phyloP scores from a whole-genome alignment of 2,329 filamentous ascomycete genomes.

The Ramularia endophylla region DNA sequence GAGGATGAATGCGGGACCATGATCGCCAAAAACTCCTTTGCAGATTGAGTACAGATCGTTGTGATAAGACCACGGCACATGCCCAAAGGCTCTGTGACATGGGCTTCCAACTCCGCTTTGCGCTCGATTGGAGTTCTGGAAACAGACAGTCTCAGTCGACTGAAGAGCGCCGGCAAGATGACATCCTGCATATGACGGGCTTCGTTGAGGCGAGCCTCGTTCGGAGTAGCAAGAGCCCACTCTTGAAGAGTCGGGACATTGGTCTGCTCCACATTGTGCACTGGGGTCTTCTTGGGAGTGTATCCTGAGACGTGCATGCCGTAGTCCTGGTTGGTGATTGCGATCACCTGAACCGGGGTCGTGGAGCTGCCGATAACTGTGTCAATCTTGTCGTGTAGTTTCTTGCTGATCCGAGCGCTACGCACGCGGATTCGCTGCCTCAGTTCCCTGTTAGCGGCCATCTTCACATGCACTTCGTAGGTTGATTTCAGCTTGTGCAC shows the following conservation, averaged over 20 bases:
- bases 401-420: not conserved
- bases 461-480: not conserved
- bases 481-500: conserved; percentile 3
- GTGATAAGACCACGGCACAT: not conserved
- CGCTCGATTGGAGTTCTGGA: not conserved
- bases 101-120: conserved; percentile 1
- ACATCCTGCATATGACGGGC: conserved; percentile 4
- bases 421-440: conserved; percentile 2
- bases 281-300: conserved; percentile 3
- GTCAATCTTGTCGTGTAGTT: conserved; percentile 1
- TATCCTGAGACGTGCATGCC: conserved; percentile 12
- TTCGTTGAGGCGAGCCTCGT: conserved; percentile 13
- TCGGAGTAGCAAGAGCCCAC: conserved; percentile 6
- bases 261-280: conserved; percentile 13
- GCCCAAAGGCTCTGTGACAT: not conserved
- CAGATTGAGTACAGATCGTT: not conserved
- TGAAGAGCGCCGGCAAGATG: conserved; percentile 6
- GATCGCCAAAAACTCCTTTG: not conserved
- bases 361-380: not conserved
- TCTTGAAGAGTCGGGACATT: conserved; percentile 8
- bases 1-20: not conserved
- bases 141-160: not conserved
- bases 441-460: not conserved
- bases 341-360: conserved; percentile 6
- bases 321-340: conserved; percentile 14